Conservation (phyloP, 2,329 filamentous ascomycete genomes). For the Blumeriella jaapii region DNA sequence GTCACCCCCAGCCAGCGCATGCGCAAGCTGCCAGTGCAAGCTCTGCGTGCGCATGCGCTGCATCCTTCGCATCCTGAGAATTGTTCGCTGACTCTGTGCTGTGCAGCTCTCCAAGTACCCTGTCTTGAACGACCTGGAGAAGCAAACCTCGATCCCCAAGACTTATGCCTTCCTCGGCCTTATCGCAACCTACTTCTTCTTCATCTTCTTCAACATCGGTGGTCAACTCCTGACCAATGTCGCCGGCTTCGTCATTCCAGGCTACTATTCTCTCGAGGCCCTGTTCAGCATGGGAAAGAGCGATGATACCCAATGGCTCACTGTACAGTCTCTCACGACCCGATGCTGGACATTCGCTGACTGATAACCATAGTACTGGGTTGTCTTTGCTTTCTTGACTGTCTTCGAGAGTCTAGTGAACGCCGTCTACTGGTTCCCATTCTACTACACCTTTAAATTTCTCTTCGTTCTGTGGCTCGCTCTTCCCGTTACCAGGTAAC, state of each 20-base stretch:
- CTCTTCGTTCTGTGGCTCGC: slow-evolving; percentile 95
- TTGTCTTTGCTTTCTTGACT: slow-evolving; percentile 73
- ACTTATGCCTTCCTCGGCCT: slow-evolving; percentile 71
- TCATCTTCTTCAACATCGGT: slow-evolving; percentile 86
- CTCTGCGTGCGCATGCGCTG: slow-evolving; percentile 1
- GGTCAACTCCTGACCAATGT: slow-evolving; percentile 81
- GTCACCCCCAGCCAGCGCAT: slow-evolving; percentile 37
- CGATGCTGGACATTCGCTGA: slow-evolving; percentile 1
- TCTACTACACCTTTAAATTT: slow-evolving; percentile 99
- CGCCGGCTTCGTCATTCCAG: slow-evolving; percentile 71
- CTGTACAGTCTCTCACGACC: slow-evolving; percentile 38
- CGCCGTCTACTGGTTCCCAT: slow-evolving; percentile 91
- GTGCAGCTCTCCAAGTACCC: slow-evolving; percentile 74
- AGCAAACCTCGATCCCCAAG: slow-evolving; percentile 72
- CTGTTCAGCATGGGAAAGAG: slow-evolving; percentile 60
- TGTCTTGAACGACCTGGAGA: slow-evolving; percentile 73
- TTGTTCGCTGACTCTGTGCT: slow-evolving; percentile 5
- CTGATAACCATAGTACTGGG: slow-evolving; percentile 57
- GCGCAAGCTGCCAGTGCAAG: too few species aligned
- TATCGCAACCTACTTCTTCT: slow-evolving; percentile 73
- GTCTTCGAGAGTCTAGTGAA: slow-evolving; percentile 73
- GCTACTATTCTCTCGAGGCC: slow-evolving; percentile 73
- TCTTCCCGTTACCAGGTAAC: slow-evolving; percentile 85
- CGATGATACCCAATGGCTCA: slow-evolving; percentile 75
- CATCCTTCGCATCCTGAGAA: not conserved